Base-by-base conservation (phyloP, 331 rosid species). In the Quercus phellos region DNA sequence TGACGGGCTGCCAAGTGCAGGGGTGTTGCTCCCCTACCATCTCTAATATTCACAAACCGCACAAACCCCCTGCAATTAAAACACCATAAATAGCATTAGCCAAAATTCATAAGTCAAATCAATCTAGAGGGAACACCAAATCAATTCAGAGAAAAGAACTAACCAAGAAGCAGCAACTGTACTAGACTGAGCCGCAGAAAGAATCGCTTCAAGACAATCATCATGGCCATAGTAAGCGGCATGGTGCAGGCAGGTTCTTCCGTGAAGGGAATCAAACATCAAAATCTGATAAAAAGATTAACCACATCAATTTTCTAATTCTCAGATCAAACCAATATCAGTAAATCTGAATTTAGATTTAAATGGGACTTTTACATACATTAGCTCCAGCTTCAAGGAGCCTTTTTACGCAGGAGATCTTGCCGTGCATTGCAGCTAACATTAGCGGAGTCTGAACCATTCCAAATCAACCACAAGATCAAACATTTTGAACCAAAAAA, bases 341-440 rank as follows among this genome's bases (percentile, higher is more conserved):
- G 34, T 64, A 61, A 77, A 13, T 27, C 22, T 26, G 54, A 55
- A 84, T 12, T 46, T 12, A 46, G 46, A 46, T 46, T 46, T 46
- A 46, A 35, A 55, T 7, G 61, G 58, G 51, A 74, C 54, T 53
- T 71, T 73, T 26, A 69, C 88, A 64, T 78, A 93, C 97, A 85
- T 92, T 94, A 80, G 98, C 98, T 82, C 96, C 97, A 1, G 82
- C 88, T 82, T 90, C 86, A 81, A 94, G 90, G 22, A 94, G 98
- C 83, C 82, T 94, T 77, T 50, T 77, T 29, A 94, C 87, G 68
- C 96, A 92, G 4, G 86, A 78, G 75, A 90, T 84, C 84, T 85
- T 92, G 64, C 98, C 98, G 73, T 89, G 93, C 97, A 94, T 94
- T 84, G 96, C 90, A 17, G 96, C 98, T 84, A 94, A 70, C 97